Base-by-base conservation (phyloP, 495 filamentous ascomycete species). In the Penicillium lagena region DNA sequence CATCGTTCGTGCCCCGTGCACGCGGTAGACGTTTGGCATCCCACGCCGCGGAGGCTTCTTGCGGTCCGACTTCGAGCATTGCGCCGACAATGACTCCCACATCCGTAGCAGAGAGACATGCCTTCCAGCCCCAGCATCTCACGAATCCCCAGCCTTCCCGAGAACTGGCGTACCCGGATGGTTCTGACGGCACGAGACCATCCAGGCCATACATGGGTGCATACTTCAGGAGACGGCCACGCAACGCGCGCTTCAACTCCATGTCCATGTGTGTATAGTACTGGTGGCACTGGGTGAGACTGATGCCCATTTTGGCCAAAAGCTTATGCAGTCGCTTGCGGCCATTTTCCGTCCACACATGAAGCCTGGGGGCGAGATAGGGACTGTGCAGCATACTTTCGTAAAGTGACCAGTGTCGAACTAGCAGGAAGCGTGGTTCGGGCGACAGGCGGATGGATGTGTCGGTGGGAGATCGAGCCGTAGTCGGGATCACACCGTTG, bases 241-340 rank as follows among this genome's bases (percentile, higher is more conserved):
- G 82, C 15, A 98, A 69, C 10, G 85, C 86, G 15, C 87, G 82
- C 66, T 98, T 98, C 32, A 98, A 68, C 56, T 93, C 82, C 86
- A 97, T 91, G 60, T 98, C 94, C 89, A 98, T 96, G 64, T 98
- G 93, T 2, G 90, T 87, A 60, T 98, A 98, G 56, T 78, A 90
- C 60, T 96, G 90, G 50, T 88, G 89, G 67, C 90, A 95, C 71
- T 97, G 91, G 13, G 79, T 85, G 29, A 97, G 71, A 62, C 86
- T 90, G 52, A 98, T 87, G 17, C 93, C 93, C 94, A 98, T 98
- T 63, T 96, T 98, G 30, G 93, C 93, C 9, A 98, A 75, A 1
- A 98, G 75, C 58, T 96, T 96, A 64, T 97, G 89, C n/a, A 98
- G 71, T 33, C 91, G 80, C 60, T 95, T 95, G 15, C 85, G 72